These are phyloP conservation scores for Mytilinidion resinicola DNA, from an alignment of 495 filamentous ascomycete genomes.

Conservation along the genomic window DNA sequence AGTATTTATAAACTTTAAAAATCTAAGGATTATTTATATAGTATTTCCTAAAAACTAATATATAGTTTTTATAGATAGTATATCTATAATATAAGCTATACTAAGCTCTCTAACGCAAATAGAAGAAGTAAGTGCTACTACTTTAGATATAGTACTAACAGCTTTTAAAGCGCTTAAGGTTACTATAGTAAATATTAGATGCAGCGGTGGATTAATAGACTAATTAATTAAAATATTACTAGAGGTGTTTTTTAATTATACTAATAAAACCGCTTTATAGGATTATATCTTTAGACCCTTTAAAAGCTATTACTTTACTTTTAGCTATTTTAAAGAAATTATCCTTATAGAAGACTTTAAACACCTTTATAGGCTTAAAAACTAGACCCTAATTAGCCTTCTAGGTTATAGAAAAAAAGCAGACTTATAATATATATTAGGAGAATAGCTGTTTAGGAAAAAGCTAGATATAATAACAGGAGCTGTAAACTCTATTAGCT, in stretches of 20 bases:
- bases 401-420: no score
- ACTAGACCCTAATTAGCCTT: no score
- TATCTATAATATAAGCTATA: conserved; percentile 3
- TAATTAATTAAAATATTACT: conserved; percentile 1
- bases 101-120: conserved; percentile 1
- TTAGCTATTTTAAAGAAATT: no score
- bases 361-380: no score
- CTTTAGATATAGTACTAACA: conserved; percentile 2
- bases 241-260: conserved; percentile 6
- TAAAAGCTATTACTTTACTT: no score
- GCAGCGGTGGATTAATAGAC: no score
- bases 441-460: conserved; percentile 15
- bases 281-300: conserved; percentile 8
- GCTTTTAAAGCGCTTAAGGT: conserved; percentile 6
- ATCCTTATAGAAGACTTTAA: no score
- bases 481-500: conserved; percentile 21
- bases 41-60: conserved; percentile 6
- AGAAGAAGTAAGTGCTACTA: conserved; percentile 5
- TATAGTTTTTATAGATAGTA: conserved; percentile 7
- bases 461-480: conserved; percentile 22
- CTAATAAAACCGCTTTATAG: conserved; percentile 10
- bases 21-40: conserved; percentile 14
- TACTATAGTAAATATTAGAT: neutral
- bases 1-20: conserved; percentile 23
- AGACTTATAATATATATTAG: conserved; percentile 4